A percentile compares a stretch with the other conserved stretches of the same genome.
phyloP scores from a whole-genome alignment of 1,284 basidiomycete species.

The Binderoboletus segoi region DNA sequence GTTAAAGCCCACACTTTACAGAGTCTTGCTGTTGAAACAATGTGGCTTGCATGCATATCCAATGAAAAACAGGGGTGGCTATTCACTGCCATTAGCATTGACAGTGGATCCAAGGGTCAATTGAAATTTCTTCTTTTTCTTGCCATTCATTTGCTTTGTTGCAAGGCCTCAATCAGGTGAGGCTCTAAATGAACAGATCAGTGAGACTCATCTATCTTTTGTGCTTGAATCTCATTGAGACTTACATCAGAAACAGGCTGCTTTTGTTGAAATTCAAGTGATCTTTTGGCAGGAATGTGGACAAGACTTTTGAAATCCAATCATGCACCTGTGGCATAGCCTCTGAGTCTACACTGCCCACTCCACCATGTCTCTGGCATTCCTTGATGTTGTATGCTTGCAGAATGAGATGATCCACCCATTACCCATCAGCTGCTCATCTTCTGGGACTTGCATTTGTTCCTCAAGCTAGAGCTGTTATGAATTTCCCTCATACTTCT shows the following conservation, averaged over 20 bases:
- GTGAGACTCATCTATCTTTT: too few relatives aligned
- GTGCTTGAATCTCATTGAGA: too few relatives aligned
- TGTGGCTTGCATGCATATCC: neutral
- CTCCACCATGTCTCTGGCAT: too few relatives aligned
- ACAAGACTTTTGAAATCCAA: too few relatives aligned
- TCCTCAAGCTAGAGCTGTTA: neutral
- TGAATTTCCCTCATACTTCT: too few relatives aligned
- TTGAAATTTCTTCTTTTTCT: neutral
- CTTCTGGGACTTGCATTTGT: neutral
- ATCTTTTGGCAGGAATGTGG: too few relatives aligned
- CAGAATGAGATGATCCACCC: neutral
- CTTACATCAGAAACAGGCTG: too few relatives aligned
- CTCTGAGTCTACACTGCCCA: too few relatives aligned
- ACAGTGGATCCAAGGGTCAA: neutral
- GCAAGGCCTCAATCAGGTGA: constrained; percentile 1
- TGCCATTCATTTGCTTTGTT: constrained; percentile 1
- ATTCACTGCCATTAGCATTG: constrained; percentile 8
- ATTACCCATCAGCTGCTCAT: neutral
- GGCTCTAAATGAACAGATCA: neutral
- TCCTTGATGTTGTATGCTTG: neutral
- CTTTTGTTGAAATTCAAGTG: too few relatives aligned
- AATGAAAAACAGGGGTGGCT: neutral
- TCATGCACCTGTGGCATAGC: too few relatives aligned
- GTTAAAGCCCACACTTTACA: neutral
- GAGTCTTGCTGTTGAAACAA: neutral